Conservation (phyloP, 164 flowering plant genomes). For the Cinnamomum micranthum region DNA sequence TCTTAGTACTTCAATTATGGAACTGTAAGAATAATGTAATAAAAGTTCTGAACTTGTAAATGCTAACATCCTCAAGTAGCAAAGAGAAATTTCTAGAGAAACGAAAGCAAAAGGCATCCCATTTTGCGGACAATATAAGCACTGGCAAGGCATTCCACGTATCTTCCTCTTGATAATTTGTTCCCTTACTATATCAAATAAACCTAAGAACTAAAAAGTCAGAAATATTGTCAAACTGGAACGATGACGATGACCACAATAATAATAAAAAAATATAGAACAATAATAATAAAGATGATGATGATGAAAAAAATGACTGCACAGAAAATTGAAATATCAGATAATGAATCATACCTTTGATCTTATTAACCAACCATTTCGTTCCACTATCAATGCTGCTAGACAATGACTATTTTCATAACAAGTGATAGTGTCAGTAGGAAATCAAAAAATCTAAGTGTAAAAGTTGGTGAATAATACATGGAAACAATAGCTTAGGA, state of each 20-base stretch:
- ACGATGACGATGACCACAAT: no score
- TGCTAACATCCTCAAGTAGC: not conserved
- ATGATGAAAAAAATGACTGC: not conserved
- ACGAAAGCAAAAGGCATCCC: not conserved
- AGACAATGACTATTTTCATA: constrained; percentile 44
- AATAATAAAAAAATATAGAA: not conserved
- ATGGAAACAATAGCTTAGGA: not conserved
- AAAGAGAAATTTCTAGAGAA: not conserved
- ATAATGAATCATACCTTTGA: constrained; percentile 48
- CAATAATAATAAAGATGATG: not conserved
- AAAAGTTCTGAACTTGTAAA: not conserved
- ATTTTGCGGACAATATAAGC: no score
- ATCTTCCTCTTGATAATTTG: not conserved
- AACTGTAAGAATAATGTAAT: not conserved
- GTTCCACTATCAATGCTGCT: constrained; percentile 66
- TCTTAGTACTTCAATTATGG: not conserved
- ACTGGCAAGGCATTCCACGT: not conserved
- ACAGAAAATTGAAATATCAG: not conserved
- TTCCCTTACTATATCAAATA: not conserved
- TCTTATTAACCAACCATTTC: constrained; percentile 72
- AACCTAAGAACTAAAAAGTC: not conserved
- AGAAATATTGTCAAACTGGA: not conserved
- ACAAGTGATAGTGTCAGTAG: not conserved
- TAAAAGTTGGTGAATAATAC: not conserved
- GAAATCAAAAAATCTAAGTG: not conserved